phyloP scores from a whole-genome alignment of 2,329 filamentous ascomycete genomes.

The Nakataea oryzae region DNA sequence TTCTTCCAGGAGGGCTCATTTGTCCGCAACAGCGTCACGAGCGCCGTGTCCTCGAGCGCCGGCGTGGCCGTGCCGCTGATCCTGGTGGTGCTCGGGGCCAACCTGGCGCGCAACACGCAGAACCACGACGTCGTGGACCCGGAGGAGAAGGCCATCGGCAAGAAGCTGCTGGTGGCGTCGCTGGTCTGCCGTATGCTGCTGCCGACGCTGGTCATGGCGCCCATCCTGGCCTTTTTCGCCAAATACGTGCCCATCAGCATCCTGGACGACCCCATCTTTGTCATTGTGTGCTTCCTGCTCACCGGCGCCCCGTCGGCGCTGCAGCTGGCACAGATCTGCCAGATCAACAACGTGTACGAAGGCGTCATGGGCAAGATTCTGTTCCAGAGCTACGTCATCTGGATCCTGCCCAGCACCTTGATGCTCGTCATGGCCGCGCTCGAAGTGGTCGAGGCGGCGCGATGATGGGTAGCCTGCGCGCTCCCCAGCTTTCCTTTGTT shows the following conservation, averaged over 20 bases:
- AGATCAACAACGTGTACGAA: constrained; percentile 95
- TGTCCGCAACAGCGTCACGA: constrained; percentile 83
- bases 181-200: constrained; percentile 85
- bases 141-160: constrained; percentile 59
- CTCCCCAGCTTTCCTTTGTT: background rate
- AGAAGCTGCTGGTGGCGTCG: constrained; percentile 74
- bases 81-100: constrained; percentile 87
- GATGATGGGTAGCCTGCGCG: background rate
- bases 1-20: constrained; percentile 90
- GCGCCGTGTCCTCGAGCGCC: constrained; percentile 74
- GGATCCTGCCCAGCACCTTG: constrained; percentile 90
- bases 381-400: constrained; percentile 95
- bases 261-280: constrained; percentile 92
- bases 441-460: constrained; percentile 85
- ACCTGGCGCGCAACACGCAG: constrained; percentile 84
- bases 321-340: constrained; percentile 94
- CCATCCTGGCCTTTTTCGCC: constrained; percentile 73
- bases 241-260: constrained; percentile 92
- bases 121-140: constrained; percentile 54
- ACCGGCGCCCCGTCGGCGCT: constrained; percentile 88
- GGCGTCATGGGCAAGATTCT: constrained; percentile 85
- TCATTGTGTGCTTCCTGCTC: constrained; percentile 94
- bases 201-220: constrained; percentile 85
- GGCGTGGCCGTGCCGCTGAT: constrained; percentile 92
- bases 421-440: constrained; percentile 83